Conservation (phyloP, 2,329 filamentous ascomycete species). For the Hypoxylon sp. region DNA sequence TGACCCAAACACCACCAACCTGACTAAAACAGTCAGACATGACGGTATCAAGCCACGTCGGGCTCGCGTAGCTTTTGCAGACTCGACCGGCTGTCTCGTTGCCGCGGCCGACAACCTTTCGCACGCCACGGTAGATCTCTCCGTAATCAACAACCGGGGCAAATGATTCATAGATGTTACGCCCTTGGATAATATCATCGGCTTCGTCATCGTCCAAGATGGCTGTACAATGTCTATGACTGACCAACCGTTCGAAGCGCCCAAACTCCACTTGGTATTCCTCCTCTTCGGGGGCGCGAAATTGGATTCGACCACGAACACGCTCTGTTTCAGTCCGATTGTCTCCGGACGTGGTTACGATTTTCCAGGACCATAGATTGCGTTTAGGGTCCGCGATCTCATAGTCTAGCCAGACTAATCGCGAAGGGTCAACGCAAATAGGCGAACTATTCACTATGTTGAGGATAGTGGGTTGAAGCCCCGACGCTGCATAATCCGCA, state of each 20-base stretch:
- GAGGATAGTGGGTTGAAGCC: constrained; percentile 38
- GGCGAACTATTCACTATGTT: constrained; percentile 38
- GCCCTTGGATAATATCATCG: constrained; percentile 55
- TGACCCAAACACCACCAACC: constrained; percentile 57
- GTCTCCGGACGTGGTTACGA: neutral
- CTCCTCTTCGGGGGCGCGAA: constrained; percentile 8
- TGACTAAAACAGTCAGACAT: constrained; percentile 56
- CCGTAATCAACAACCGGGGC: constrained; percentile 55
- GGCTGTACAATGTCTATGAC: constrained; percentile 48
- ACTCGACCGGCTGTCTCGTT: constrained; percentile 53
- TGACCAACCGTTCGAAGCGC: constrained; percentile 51
- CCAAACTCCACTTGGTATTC: constrained; percentile 44
- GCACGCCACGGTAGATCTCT: constrained; percentile 53
- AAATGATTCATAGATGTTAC: constrained; percentile 58
- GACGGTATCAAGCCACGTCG: constrained; percentile 48
- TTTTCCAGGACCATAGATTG: neutral
- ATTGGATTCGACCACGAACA: no score
- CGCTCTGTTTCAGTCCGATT: no score
- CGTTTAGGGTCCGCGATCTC: neutral
- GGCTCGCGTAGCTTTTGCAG: constrained; percentile 27
- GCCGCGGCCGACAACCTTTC: constrained; percentile 48
- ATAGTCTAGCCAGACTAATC: constrained; percentile 51
- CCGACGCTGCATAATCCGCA: constrained; percentile 34
- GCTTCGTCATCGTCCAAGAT: constrained; percentile 43
- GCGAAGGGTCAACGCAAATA: constrained; percentile 40